These are phyloP conservation scores for Kwoniella shivajii DNA, from an alignment of 1,284 basidiomycete species.

Conservation along the genomic window DNA sequence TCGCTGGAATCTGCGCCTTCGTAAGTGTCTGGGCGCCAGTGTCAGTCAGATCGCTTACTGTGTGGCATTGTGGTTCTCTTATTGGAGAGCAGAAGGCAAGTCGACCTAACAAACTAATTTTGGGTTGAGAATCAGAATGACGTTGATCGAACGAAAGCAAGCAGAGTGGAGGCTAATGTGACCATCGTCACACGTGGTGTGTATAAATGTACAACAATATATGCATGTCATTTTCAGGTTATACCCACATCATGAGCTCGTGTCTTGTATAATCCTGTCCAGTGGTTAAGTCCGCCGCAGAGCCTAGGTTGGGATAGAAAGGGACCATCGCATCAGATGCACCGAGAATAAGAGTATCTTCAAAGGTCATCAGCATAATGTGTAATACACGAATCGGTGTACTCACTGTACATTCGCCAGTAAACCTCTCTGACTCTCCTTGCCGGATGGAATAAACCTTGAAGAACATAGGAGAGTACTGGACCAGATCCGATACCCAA, in stretches of 20 bases:
- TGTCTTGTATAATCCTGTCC: conserved; percentile 81
- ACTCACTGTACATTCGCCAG: conserved; percentile 86
- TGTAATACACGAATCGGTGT: background rate
- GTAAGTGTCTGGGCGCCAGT: background rate
- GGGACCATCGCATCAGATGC: conserved; percentile 85
- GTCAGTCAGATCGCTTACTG: background rate
- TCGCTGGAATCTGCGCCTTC: conserved; percentile 10
- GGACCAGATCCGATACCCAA: conserved; percentile 93
- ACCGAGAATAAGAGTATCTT: conserved; percentile 74
- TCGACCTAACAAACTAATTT: background rate
- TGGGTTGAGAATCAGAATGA: background rate
- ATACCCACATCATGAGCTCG: conserved; percentile 64
- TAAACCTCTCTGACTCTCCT: conserved; percentile 94
- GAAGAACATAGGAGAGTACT: conserved; percentile 73
- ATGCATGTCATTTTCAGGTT: conserved; percentile 1
- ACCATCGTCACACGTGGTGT: background rate
- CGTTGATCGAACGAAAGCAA: background rate
- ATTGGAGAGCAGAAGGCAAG: too few relatives aligned
- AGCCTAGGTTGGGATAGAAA: conserved; percentile 90
- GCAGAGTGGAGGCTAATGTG: conserved; percentile 1
- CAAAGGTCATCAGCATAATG: conserved; percentile 9
- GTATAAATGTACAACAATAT: conserved; percentile 14
- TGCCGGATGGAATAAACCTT: conserved; percentile 93
- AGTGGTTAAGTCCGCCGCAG: conserved; percentile 75
- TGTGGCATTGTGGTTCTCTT: conserved; percentile 4